These are phyloP conservation scores for Colletotrichum filicis DNA, from an alignment of 2,329 filamentous ascomycete genomes.

Conservation along the genomic window DNA sequence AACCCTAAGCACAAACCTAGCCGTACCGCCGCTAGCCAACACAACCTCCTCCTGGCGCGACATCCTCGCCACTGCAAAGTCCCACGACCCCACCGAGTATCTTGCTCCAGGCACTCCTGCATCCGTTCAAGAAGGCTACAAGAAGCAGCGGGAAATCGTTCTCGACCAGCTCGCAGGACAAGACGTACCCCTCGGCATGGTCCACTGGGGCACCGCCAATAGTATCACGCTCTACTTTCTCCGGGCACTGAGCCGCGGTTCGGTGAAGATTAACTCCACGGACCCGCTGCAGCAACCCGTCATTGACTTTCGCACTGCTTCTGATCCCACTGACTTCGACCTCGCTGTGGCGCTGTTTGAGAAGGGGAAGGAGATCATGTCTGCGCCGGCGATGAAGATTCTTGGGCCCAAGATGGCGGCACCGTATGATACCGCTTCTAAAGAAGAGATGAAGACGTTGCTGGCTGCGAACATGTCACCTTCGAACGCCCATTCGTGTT, in stretches of 20 bases:
- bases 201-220: constrained; percentile 46
- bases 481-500: constrained; percentile 16
- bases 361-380: constrained; percentile 42
- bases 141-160: constrained; percentile 45
- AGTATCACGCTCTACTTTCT: constrained; percentile 46
- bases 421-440: constrained; percentile 41
- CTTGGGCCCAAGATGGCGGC: constrained; percentile 42
- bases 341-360: constrained; percentile 48
- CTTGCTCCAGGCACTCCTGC: constrained; percentile 46
- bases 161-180: constrained; percentile 42
- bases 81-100: constrained; percentile 42
- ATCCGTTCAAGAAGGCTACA: constrained; percentile 50
- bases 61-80: constrained; percentile 40
- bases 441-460: constrained; percentile 41
- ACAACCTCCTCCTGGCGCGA: constrained; percentile 42
- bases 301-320: constrained; percentile 51
- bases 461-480: constrained; percentile 25
- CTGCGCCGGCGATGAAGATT: constrained; percentile 42
- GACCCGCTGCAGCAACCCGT: constrained; percentile 47
- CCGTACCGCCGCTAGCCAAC: constrained; percentile 46
- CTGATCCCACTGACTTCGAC: constrained; percentile 50
- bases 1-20: constrained; percentile 43
- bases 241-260: constrained; percentile 52
- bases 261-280: constrained; percentile 48
- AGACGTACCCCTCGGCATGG: constrained; percentile 40